These are phyloP conservation scores for Leishmania tarentolae DNA, from an alignment of 208 protist genomes.

Conservation along the genomic window DNA sequence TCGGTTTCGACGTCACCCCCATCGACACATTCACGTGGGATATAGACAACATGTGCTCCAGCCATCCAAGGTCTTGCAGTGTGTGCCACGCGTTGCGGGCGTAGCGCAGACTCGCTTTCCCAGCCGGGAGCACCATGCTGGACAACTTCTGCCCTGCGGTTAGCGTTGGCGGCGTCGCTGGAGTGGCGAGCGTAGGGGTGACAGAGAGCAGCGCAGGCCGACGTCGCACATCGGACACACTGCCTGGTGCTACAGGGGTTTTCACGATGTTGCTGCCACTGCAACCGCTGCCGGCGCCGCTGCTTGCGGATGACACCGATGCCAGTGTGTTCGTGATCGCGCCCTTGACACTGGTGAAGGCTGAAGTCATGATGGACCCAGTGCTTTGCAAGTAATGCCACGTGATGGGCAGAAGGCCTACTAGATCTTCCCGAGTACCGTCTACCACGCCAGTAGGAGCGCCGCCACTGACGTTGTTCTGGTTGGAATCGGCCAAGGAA, in stretches of 20 bases:
- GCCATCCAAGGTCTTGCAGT: conserved; percentile 29
- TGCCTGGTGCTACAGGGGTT: background rate
- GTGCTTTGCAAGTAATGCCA: conserved; percentile 28
- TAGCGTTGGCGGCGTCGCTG: conserved; percentile 8
- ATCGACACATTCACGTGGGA: conserved; percentile 61
- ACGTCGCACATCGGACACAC: background rate
- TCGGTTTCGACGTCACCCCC: conserved; percentile 35
- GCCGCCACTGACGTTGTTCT: background rate
- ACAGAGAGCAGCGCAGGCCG: background rate
- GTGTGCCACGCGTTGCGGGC: conserved; percentile 12
- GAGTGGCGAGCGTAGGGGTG: background rate
- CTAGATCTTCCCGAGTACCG: conserved; percentile 10
- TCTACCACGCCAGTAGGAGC: background rate
- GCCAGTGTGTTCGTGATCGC: conserved; percentile 9
- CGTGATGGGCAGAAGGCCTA: conserved; percentile 28
- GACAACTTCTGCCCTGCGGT: background rate
- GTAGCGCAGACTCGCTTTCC: conserved; percentile 19
- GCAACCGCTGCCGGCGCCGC: background rate
- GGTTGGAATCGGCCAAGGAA: background rate
- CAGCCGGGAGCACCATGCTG: conserved; percentile 1
- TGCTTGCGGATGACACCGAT: background rate
- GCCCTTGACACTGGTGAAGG: conserved; percentile 7
- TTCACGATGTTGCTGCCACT: background rate
- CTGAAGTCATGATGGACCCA: conserved; percentile 24
- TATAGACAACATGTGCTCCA: conserved; percentile 34